Base-by-base conservation (phyloP, 306 rosid genomes). In the Macrotyloma uniflorum region DNA sequence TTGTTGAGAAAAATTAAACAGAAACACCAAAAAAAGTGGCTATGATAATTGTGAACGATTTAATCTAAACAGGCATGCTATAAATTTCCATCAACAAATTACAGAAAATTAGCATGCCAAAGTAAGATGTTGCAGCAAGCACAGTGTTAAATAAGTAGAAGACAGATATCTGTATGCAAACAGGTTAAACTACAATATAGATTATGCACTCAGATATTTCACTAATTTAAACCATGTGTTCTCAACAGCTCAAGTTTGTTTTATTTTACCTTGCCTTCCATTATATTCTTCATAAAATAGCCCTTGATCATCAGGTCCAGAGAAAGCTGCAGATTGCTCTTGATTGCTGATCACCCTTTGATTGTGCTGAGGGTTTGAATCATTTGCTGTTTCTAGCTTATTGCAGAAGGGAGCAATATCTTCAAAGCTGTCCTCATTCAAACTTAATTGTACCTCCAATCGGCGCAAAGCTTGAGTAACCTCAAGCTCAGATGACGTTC, bases 361-460 rank as follows among this genome's bases (percentile, higher is more conserved):
- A 57, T 77, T 76, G 20, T 87, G 84, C 62, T 80, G 81, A 74
- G 80, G 73, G 65, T 81, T 68, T 19, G 83, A 78, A 76, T 76
- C 82, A 62, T 69, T 59, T 71, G 87, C 22, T 72, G 58, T 76
- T 80, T 89, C 89, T 30, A 77, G 80, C 9, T 59, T 78, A 57
- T 63, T 51, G 50, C 9, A 40, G 70, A 81, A 77, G 70, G 86
- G 58, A 77, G 63, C 75, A 57, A 91, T 80, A 24, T 85, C 88
- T 50, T 89, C 74, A 69, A 88, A n/a, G 77, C 77, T 86, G 69
- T 88, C 89, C 33, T 90, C 90, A 68, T 87, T 88, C 74, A 96
- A 85, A 89, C 97, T 96, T 79, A 96, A 86, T 76, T 93, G 99
- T 84, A 85, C 91, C 89, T 96, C 93, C 59, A 91, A 86, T 75